Conservation (phyloP, 768 basidiomycete species). For the Lyophyllum decastes region DNA sequence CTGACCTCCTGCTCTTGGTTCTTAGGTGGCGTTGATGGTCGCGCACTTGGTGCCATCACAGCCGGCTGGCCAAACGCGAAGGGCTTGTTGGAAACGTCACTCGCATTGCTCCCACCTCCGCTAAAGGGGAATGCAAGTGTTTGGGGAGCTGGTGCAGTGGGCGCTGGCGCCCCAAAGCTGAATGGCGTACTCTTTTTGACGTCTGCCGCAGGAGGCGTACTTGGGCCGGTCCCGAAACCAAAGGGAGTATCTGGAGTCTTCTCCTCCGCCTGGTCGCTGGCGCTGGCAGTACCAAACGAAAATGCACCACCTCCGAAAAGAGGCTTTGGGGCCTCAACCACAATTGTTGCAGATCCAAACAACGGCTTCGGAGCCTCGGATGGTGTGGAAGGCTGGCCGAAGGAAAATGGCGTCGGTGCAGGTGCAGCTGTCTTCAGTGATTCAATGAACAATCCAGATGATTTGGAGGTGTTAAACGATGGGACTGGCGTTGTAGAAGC, state of each 20-base stretch:
- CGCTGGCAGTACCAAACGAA: neutral
- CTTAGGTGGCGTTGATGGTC: slow-evolving; percentile 68
- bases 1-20: slow-evolving; percentile 64
- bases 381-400: slow-evolving; percentile 18
- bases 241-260: slow-evolving; percentile 5
- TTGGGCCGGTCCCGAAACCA: slow-evolving; percentile 22
- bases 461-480: neutral
- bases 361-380: slow-evolving; percentile 40
- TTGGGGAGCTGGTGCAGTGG: slow-evolving; percentile 27
- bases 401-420: slow-evolving; percentile 28
- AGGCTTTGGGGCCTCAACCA: slow-evolving; percentile 40
- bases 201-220: slow-evolving; percentile 32
- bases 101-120: slow-evolving; percentile 36
- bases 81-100: slow-evolving; percentile 49
- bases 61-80: slow-evolving; percentile 54
- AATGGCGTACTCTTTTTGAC: slow-evolving; percentile 38
- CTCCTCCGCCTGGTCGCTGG: neutral
- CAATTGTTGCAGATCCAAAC: slow-evolving; percentile 23
- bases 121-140: slow-evolving; percentile 52
- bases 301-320: slow-evolving; percentile 32
- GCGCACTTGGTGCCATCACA: slow-evolving; percentile 31
- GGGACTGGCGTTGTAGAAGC: slow-evolving; percentile 10
- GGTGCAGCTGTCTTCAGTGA: slow-evolving; percentile 18
- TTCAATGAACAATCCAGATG: slow-evolving; percentile 6
- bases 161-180: slow-evolving; percentile 31